Evolutionary conservation across 2,329 filamentous ascomycete genomes (phyloP).

Genomic region (Ceratocystis destructans): DNA sequence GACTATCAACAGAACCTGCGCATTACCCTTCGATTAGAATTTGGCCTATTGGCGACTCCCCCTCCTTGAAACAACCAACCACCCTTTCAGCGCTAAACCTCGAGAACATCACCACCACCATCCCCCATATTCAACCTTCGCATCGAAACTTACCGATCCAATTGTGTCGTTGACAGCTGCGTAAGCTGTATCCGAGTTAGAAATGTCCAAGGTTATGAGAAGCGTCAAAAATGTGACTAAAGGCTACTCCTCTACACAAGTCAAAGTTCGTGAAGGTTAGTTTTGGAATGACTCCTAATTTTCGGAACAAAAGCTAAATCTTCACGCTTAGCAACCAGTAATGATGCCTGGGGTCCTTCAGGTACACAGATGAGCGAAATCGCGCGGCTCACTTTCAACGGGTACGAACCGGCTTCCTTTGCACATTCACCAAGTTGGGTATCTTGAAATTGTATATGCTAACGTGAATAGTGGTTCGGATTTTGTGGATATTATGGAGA

Average conservation of each 20-base stretch:
- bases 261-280: slow-evolving; percentile 95
- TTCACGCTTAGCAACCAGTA: slow-evolving; percentile 68
- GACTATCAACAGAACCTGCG: neutral
- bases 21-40: neutral
- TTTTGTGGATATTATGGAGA: slow-evolving; percentile 99
- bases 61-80: neutral
- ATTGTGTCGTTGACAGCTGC: slow-evolving; percentile 12
- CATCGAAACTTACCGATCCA: neutral
- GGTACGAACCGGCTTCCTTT: slow-evolving; percentile 43
- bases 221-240: slow-evolving; percentile 99
- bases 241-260: slow-evolving; percentile 89
- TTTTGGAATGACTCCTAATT: slow-evolving; percentile 18
- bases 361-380: slow-evolving; percentile 99
- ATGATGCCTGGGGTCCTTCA: slow-evolving; percentile 95
- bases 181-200: slow-evolving; percentile 22
- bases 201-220: slow-evolving; percentile 93
- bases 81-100: neutral
- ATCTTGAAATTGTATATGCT: slow-evolving; percentile 1
- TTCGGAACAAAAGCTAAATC: slow-evolving; percentile 6
- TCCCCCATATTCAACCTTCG: neutral
- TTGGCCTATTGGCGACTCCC: neutral
- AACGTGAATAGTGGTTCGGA: slow-evolving; percentile 58
- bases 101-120: neutral
- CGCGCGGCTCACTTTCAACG: slow-evolving; percentile 93
- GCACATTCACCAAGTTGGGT: neutral